A percentile compares a stretch with the other conserved stretches of the same genome.
Evolutionary conservation across 106 monocot species (phyloP).

Genomic region (Dendrobium huoshanense): DNA sequence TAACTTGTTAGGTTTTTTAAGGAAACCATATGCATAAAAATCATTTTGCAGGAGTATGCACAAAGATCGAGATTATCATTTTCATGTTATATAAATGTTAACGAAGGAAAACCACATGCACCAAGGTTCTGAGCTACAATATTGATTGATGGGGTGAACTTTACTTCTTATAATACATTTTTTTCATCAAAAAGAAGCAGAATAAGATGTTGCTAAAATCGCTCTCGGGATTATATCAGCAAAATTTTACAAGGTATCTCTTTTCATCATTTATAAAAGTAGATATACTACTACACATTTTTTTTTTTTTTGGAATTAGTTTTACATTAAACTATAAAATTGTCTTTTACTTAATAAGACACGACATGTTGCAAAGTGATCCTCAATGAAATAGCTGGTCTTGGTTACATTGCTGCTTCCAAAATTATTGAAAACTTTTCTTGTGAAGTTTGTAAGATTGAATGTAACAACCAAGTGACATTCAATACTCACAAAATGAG

Average conservation of each 20-base stretch:
- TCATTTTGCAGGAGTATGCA: slow-evolving; percentile 31
- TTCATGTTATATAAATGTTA: slow-evolving; percentile 28
- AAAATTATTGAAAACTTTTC: background rate
- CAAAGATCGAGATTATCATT: slow-evolving; percentile 21
- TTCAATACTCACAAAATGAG: slow-evolving; percentile 26
- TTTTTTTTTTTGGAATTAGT: background rate
- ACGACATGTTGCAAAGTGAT: slow-evolving; percentile 35
- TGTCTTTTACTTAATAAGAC: slow-evolving; percentile 22
- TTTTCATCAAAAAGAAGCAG: slow-evolving; percentile 28
- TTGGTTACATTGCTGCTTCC: background rate
- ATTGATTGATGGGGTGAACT: slow-evolving; percentile 21
- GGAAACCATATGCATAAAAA: slow-evolving; percentile 25
- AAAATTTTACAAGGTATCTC: slow-evolving; percentile 26
- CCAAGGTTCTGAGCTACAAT: slow-evolving; percentile 27
- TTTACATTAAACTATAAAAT: background rate
- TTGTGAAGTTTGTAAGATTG: slow-evolving; percentile 34
- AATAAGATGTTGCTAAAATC: slow-evolving; percentile 38
- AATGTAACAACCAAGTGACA: slow-evolving; percentile 22
- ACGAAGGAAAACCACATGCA: slow-evolving; percentile 27
- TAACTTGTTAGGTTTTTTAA: slow-evolving; percentile 4
- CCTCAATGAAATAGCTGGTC: background rate
- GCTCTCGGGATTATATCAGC: slow-evolving; percentile 19
- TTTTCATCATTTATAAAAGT: background rate
- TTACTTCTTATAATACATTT: slow-evolving; percentile 22
- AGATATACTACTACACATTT: background rate